Evolutionary conservation across 352 stramenopile species (phyloP), one percentile per base, ranked within the genome.

Genomic region (Achlya hypogyna): DNA sequence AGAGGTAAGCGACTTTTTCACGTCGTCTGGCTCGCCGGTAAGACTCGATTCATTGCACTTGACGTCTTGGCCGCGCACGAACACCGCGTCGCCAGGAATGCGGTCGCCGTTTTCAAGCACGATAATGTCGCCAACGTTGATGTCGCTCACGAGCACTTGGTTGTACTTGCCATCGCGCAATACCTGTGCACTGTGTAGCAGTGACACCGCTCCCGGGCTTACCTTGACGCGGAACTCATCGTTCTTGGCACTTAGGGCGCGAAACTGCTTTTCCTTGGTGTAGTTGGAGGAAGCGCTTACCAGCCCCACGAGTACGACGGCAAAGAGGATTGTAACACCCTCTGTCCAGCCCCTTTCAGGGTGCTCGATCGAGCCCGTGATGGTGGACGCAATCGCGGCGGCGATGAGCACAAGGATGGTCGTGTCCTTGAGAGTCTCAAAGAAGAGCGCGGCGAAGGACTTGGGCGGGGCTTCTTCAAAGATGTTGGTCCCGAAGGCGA

Each of bases 231-330:
- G 71, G 1, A 96, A 84, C 53, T 97, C 84, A 54, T 96, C 88
- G 69, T 96, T 96, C 69, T 92, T 87, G 10, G 81, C 86, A 49
- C 86, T 96, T 9, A 93, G 70, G 0, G 78, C 80, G 14, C 81
- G 84, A 63, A 97, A 97, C 64, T 97, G 89, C 56, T 93, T 87
- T 68, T 97, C 87, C 62, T 96, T 97, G n/a, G 79, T 92, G 79
- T 99, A 98, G 69, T 99, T 96, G 72, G 98, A 98, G 14, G 92
- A 79, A 0, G 96, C 93, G 0, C 93, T 98, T 10, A 99, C 91
- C 8, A 98, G 70, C 8, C 96, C 92, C 5, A 98, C 96, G 51
- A 98, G 84, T 10, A 93, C 75, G 34, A 98, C 96, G 10, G 94
- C 92, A 12, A 82, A 77, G 49, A 98, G 73, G 71, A 99, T 98